Evolutionary conservation across 176 grass and related monocot species (phyloP).

Genomic region (Areca catechu): DNA sequence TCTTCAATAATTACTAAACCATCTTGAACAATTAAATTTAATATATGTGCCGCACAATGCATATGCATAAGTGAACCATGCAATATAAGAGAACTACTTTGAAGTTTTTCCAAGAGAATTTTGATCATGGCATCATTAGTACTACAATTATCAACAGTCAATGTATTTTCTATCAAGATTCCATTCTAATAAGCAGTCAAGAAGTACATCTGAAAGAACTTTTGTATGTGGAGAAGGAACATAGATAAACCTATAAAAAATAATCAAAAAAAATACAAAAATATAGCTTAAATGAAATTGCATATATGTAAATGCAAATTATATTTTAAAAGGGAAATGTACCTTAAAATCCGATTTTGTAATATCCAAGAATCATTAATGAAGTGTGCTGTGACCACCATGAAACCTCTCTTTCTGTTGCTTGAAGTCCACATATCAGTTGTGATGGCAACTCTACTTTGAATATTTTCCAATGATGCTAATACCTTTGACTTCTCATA

Average conservation of each 20-base stretch:
- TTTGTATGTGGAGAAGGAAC: neutral
- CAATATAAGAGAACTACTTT: no score
- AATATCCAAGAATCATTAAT: constrained; percentile 5
- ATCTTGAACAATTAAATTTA: no score
- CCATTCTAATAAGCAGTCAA: neutral
- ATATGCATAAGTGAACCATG: no score
- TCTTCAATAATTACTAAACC: no score
- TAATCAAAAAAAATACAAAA: neutral
- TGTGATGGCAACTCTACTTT: constrained; percentile 7
- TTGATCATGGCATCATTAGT: constrained; percentile 2
- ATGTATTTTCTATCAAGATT: constrained; percentile 6
- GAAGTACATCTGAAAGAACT: neutral
- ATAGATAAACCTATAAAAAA: constrained; percentile 3
- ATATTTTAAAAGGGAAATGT: no score
- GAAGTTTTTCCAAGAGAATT: neutral
- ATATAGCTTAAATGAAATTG: no score
- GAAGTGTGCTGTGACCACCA: constrained; percentile 10
- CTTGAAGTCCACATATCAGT: constrained; percentile 15
- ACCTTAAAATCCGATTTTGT: neutral
- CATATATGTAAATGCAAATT: no score
- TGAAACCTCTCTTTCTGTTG: constrained; percentile 15
- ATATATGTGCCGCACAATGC: no score
- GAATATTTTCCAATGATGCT: neutral
- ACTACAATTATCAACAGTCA: constrained; percentile 11
- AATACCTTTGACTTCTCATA: no score